phyloP scores from a whole-genome alignment of 495 filamentous ascomycete genomes.

The Neurospora terricola region DNA sequence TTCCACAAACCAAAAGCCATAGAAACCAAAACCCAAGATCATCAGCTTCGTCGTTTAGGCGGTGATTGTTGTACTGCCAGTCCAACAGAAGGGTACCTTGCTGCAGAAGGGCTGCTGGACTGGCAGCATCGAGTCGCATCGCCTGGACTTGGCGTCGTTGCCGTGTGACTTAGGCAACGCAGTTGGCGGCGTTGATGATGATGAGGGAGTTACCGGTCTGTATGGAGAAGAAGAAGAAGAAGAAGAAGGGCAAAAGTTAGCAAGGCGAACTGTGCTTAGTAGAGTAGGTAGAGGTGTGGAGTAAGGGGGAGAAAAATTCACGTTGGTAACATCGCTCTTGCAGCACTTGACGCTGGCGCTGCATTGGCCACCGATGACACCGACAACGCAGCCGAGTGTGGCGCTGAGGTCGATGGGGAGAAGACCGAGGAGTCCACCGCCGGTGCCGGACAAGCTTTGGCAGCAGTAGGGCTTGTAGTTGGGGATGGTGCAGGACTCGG shows the following conservation, averaged over 20 bases:
- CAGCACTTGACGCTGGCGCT: conserved; percentile 8
- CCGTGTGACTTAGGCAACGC: not conserved
- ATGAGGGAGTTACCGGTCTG: not conserved
- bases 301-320: not conserved
- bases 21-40: not conserved
- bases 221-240: not conserved
- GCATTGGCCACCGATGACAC: conserved; percentile 2
- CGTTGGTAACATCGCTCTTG: not conserved
- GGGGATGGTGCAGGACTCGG: not conserved
- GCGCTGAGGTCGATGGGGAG: not conserved
- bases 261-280: not conserved
- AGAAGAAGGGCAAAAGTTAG: not conserved
- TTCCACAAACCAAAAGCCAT: not conserved
- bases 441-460: not conserved
- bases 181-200: not conserved
- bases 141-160: not conserved
- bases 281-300: not conserved
- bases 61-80: not conserved
- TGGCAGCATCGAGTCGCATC: not conserved
- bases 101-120: not conserved
- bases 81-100: not conserved
- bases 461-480: conserved; percentile 9
- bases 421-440: not conserved
- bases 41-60: too few species aligned
- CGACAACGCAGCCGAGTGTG: not conserved